Evolutionary conservation across 305 asterid species (phyloP).

Genomic region (Fraxinus dipetala): DNA sequence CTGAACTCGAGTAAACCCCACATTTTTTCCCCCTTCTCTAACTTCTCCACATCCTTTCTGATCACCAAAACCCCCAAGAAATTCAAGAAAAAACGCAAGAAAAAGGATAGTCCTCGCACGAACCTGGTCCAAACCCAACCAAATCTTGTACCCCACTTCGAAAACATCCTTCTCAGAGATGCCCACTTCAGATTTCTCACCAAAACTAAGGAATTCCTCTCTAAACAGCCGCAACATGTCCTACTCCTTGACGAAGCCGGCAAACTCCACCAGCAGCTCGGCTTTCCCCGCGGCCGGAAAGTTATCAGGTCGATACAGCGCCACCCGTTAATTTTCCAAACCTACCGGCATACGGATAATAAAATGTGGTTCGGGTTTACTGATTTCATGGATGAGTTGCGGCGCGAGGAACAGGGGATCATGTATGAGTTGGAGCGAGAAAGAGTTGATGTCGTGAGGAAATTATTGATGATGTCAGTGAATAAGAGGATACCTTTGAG

Average conservation of each 20-base stretch:
- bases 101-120: conserved; percentile 66
- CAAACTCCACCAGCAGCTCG: conserved; percentile 74
- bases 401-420: conserved; percentile 42
- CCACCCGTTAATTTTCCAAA: conserved; percentile 65
- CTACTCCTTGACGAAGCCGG: conserved; percentile 82
- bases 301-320: conserved; percentile 54
- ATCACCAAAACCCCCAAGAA: conserved; percentile 79
- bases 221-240: conserved; percentile 65
- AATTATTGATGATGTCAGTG: conserved; percentile 76
- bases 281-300: conserved; percentile 84
- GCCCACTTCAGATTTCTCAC: conserved; percentile 64
- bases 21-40: conserved; percentile 29
- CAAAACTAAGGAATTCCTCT: conserved; percentile 63
- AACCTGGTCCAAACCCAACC: conserved; percentile 67
- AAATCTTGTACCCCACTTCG: conserved; percentile 55
- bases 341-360: conserved; percentile 63
- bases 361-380: conserved; percentile 86
- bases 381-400: conserved; percentile 52
- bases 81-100: conserved; percentile 63
- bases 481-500: conserved; percentile 64
- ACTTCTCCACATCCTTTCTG: conserved; percentile 80
- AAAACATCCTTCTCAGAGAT: conserved; percentile 56
- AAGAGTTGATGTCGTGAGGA: conserved; percentile 61
- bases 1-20: conserved; percentile 22
- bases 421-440: conserved; percentile 42